Conservation (phyloP, 1,284 basidiomycete genomes). For the Cryptococcus neoformans region DNA sequence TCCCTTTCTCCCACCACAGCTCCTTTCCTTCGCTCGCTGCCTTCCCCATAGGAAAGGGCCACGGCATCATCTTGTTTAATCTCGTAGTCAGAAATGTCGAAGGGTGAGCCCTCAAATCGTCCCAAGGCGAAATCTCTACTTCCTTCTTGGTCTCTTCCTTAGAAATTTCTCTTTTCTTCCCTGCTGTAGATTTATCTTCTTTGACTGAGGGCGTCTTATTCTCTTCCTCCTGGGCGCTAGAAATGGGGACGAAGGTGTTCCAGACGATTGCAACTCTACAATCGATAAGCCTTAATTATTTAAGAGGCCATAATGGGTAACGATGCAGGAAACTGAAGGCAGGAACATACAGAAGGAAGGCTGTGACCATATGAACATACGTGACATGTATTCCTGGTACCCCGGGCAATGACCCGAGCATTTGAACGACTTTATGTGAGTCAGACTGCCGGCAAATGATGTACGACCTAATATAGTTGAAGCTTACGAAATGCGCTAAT, state of each 20-base stretch:
- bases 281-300: background rate
- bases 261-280: slow-evolving; percentile 34
- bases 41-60: slow-evolving; percentile 37
- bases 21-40: slow-evolving; percentile 21
- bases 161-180: slow-evolving; percentile 18
- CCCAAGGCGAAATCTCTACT: slow-evolving; percentile 27
- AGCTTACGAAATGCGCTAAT: slow-evolving; percentile 25
- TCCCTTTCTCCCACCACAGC: slow-evolving; percentile 43
- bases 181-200: slow-evolving; percentile 11
- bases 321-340: slow-evolving; percentile 21
- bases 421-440: slow-evolving; percentile 19
- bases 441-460: too few relatives aligned
- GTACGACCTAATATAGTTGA: background rate
- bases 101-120: slow-evolving; percentile 34
- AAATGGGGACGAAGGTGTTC: slow-evolving; percentile 25
- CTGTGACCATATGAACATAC: slow-evolving; percentile 35
- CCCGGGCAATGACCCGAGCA: slow-evolving; percentile 31
- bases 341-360: slow-evolving; percentile 27
- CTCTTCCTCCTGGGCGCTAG: slow-evolving; percentile 1
- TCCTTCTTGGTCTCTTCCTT: slow-evolving; percentile 15
- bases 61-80: slow-evolving; percentile 28
- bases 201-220: slow-evolving; percentile 11
- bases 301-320: background rate
- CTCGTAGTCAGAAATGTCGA: slow-evolving; percentile 36
- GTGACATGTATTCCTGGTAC: slow-evolving; percentile 34